Base-by-base conservation (phyloP, 2,329 filamentous ascomycete genomes). In the Sporothrix schenckii region DNA sequence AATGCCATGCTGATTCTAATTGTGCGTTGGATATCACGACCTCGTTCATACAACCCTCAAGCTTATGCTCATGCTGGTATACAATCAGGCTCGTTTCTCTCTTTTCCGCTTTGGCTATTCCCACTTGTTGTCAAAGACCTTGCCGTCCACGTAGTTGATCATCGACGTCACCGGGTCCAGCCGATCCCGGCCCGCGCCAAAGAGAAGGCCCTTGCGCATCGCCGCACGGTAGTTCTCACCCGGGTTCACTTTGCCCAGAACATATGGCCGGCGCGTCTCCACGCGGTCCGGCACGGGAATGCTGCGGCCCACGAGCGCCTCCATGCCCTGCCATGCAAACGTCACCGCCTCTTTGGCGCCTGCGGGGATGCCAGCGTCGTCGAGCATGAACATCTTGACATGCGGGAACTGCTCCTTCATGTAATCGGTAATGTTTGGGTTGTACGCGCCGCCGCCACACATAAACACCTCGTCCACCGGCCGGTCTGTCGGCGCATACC, bases 311-410 rank as follows among this genome's bases (percentile, higher is more conserved):
- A 87, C 82, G 19, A 88, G 76, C 1, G 86, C 84, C 75, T 89
- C 86, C 82, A 89, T 85, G 2, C 83, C 86, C 77, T 88, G 85
- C 83, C 85, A 87, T 4, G 87, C 86, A 75, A 89, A 88, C 0
- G 83, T 86, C 67, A 87, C 81, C 5, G 86, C 85, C 75, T 89
- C 87, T 76, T 89, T 89, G 2, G 87, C 86, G 47, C 83, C 84
- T 1, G 79, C 84, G 0, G 85, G 84, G 65, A 89, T 82, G 4
- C 86, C 86, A 2, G 85, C 85, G 63, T 85, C 85, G 73, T 88
- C 85, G 7, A 89, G 79, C 81, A 86, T 85, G 68, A 82, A 78
- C 58, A 89, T 85, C 50, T 79, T 80, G 2, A 82, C 82, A 50
- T 80, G 78, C 16, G 82, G 86, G 73, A 82, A 85, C 72, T 80